Conservation (phyloP, 2,329 filamentous ascomycete species). For the Neopestalotiopsis sp. region DNA sequence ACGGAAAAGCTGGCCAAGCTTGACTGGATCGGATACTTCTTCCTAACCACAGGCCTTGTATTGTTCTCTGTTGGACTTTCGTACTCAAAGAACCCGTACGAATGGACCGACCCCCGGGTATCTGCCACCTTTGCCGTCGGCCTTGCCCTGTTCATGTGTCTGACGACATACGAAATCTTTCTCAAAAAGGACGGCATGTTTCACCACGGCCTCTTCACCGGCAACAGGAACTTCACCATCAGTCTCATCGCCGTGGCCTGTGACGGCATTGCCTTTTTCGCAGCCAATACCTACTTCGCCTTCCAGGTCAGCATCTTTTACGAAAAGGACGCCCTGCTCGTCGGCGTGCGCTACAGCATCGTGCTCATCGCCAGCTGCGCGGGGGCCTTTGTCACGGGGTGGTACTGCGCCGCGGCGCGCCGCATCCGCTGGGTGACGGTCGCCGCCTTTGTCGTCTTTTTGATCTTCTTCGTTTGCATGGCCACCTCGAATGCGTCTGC, state of each 20-base stretch:
- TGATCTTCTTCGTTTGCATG: slow-evolving; percentile 42
- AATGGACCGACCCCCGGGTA: slow-evolving; percentile 42
- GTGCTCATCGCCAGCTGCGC: slow-evolving; percentile 38
- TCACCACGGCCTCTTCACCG: slow-evolving; percentile 44
- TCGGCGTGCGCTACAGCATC: slow-evolving; percentile 40
- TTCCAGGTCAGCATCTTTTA: slow-evolving; percentile 44
- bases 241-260: slow-evolving; percentile 41
- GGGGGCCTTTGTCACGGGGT: slow-evolving; percentile 36
- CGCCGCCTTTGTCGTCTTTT: slow-evolving; percentile 34
- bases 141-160: slow-evolving; percentile 30
- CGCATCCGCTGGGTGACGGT: slow-evolving; percentile 34
- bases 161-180: slow-evolving; percentile 41
- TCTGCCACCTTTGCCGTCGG: slow-evolving; percentile 43
- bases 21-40: slow-evolving; percentile 44
- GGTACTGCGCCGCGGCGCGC: slow-evolving; percentile 36
- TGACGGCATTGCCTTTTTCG: slow-evolving; percentile 46
- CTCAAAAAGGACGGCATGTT: slow-evolving; percentile 47
- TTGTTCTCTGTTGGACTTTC: slow-evolving; percentile 46
- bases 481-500: slow-evolving; percentile 35
- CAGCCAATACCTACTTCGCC: slow-evolving; percentile 49
- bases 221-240: slow-evolving; percentile 43
- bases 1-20: slow-evolving; percentile 39
- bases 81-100: slow-evolving; percentile 45
- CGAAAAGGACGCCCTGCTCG: slow-evolving; percentile 40
- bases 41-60: slow-evolving; percentile 41